Conservation (phyloP, 164 flowering plant genomes). For the Piper betle region DNA sequence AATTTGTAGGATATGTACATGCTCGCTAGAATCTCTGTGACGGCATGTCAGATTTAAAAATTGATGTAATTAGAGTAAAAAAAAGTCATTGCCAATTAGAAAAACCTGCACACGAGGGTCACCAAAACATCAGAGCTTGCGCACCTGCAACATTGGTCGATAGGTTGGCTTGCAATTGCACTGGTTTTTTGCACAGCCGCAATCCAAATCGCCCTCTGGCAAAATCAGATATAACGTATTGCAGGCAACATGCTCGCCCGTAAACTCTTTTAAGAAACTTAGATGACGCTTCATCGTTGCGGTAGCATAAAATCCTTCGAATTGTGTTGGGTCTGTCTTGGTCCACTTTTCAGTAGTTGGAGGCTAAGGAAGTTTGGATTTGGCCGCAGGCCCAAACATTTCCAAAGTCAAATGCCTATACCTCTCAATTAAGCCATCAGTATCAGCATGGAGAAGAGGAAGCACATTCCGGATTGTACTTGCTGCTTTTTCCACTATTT, state of each 20-base stretch:
- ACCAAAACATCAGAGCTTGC: no score
- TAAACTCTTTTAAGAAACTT: conserved; percentile 71
- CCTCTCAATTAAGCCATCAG: conserved; percentile 44
- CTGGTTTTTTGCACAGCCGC: no score
- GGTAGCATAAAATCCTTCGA: conserved; percentile 54
- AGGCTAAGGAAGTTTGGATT: conserved; percentile 61
- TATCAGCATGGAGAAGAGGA: conserved; percentile 36
- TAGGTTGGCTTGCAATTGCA: no score
- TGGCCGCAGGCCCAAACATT: conserved; percentile 39
- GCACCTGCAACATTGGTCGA: no score
- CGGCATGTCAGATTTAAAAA: no score
- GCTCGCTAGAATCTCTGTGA: no score
- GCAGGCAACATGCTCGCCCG: neutral
- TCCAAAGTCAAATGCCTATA: conserved; percentile 24
- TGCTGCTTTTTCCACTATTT: conserved; percentile 51
- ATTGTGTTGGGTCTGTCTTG: conserved; percentile 70
- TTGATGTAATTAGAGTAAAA: no score
- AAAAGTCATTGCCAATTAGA: no score
- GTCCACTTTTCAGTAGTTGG: conserved; percentile 65
- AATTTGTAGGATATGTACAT: no score
- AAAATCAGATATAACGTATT: no score
- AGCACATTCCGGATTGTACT: conserved; percentile 31
- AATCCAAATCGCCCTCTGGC: no score
- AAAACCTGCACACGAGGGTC: no score
- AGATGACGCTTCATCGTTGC: conserved; percentile 56